These are phyloP conservation scores for Diutina siamensis DNA, from an alignment of 1,139 yeast species.

Conservation along the genomic window DNA sequence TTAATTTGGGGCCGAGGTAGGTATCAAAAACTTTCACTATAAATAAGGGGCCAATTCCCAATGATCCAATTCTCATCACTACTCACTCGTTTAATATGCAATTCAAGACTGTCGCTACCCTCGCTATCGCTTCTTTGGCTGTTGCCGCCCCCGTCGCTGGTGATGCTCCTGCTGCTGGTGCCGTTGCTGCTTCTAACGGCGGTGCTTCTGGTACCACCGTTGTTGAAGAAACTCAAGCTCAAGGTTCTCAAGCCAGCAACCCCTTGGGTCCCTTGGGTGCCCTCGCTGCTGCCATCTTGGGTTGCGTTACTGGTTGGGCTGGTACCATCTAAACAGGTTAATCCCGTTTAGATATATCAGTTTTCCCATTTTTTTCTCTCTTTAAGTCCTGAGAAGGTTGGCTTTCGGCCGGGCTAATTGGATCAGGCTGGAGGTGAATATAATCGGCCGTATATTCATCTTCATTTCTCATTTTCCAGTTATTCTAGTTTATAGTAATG, in stretches of 20 bases:
- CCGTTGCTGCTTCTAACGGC: neutral
- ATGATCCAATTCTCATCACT: neutral
- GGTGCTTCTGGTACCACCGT: neutral
- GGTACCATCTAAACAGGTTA: neutral
- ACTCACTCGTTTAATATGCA: conserved; percentile 2
- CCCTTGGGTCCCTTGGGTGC: conserved; percentile 5
- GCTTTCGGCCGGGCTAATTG: neutral
- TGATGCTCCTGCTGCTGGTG: neutral
- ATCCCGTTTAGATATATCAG: neutral
- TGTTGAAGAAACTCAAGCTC: neutral
- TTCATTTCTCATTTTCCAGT: neutral
- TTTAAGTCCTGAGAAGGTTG: neutral
- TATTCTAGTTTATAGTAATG: neutral
- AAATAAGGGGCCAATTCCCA: neutral
- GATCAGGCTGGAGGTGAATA: neutral
- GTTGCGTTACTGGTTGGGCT: conserved; percentile 3
- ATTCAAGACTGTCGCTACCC: conserved; percentile 3
- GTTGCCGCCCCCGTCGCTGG: conserved; percentile 3
- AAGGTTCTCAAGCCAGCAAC: neutral
- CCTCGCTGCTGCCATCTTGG: conserved; percentile 4
- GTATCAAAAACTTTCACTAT: too few species aligned
- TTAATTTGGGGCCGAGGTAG: too few species aligned
- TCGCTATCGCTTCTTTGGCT: conserved; percentile 5
- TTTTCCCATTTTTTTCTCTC: neutral
- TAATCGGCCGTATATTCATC: neutral